These are phyloP conservation scores for Ceratobasidium sp. DNA, from an alignment of 1,284 basidiomycete genomes.

Conservation along the genomic window DNA sequence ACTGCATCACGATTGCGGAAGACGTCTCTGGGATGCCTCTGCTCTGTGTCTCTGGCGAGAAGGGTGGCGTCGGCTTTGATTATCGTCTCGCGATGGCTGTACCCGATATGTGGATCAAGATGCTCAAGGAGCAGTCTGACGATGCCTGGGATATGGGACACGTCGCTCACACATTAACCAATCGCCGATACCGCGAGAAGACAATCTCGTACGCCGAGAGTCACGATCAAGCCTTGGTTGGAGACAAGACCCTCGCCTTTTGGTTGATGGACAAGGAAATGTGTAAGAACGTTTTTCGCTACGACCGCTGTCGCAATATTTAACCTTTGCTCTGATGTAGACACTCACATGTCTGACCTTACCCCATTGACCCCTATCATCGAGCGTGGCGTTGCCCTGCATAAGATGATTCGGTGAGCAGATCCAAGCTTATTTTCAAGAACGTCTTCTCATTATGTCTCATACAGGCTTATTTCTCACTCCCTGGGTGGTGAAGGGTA, in stretches of 20 bases:
- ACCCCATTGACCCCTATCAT: constrained; percentile 87
- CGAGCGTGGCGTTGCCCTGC: constrained; percentile 88
- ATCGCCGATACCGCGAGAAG: constrained; percentile 89
- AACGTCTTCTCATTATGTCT: constrained; percentile 4
- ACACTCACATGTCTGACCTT: constrained; percentile 95
- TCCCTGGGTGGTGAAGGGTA: constrained; percentile 96
- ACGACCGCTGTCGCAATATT: constrained; percentile 34
- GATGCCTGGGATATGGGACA: constrained; percentile 89
- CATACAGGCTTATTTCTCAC: constrained; percentile 84
- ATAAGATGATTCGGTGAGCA: constrained; percentile 95
- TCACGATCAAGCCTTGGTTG: constrained; percentile 97
- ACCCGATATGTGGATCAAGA: constrained; percentile 99
- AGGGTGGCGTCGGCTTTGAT: constrained; percentile 96
- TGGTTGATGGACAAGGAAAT: constrained; percentile 99
- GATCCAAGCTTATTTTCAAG: neutral
- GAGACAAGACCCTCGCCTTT: constrained; percentile 97
- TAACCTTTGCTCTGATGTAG: constrained; percentile 54
- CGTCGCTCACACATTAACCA: constrained; percentile 90
- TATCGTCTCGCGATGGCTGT: constrained; percentile 98
- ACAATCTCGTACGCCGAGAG: constrained; percentile 96
- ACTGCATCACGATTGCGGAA: constrained; percentile 91
- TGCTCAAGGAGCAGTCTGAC: constrained; percentile 92
- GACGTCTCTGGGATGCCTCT: constrained; percentile 99
- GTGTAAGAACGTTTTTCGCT: constrained; percentile 66
- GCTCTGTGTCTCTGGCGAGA: constrained; percentile 79